Evolutionary conservation across 257 asterid genomes (phyloP).

Genomic region (Haberlea rhodopensis): DNA sequence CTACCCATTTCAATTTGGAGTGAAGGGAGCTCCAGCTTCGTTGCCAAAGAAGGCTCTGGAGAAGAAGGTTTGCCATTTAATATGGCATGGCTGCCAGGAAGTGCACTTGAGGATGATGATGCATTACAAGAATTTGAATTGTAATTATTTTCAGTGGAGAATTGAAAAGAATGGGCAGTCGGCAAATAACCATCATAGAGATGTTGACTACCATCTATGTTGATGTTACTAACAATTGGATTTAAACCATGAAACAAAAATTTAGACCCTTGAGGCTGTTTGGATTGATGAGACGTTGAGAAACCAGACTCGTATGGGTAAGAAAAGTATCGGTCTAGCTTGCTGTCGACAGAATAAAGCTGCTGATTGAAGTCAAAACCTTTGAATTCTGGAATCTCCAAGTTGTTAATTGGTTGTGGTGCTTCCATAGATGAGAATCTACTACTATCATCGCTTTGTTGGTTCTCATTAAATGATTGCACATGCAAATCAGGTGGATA

Average conservation of each 20-base stretch:
- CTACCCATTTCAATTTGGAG: conserved; percentile 50
- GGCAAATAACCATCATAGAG: conserved; percentile 31
- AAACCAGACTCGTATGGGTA: conserved; percentile 22
- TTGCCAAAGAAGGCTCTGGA: conserved; percentile 45
- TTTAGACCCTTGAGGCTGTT: conserved; percentile 47
- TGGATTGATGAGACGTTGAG: conserved; percentile 38
- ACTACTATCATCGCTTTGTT: conserved; percentile 27
- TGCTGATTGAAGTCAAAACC: conserved; percentile 31
- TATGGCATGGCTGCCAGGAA: conserved; percentile 42
- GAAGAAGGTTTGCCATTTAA: conserved; percentile 42
- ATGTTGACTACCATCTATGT: conserved; percentile 31
- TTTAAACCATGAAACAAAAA: conserved; percentile 24
- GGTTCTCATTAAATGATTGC: conserved; percentile 30
- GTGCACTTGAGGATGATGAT: conserved; percentile 28
- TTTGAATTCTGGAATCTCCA: conserved; percentile 48
- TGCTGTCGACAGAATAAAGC: conserved; percentile 29
- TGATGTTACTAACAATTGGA: conserved; percentile 24
- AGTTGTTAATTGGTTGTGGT: conserved; percentile 26
- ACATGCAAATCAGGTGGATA: conserved; percentile 48
- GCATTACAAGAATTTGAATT: conserved; percentile 26
- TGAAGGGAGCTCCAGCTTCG: conserved; percentile 76
- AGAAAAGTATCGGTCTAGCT: conserved; percentile 29
- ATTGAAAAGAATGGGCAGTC: conserved; percentile 30
- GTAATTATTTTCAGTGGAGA: conserved; percentile 34
- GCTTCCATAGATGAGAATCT: conserved; percentile 29